Percentiles rank a stretch among this genome's conserved stretches.
Conservation (phyloP, 202 grass and related monocot species). For the Setaria viridis region DNA sequence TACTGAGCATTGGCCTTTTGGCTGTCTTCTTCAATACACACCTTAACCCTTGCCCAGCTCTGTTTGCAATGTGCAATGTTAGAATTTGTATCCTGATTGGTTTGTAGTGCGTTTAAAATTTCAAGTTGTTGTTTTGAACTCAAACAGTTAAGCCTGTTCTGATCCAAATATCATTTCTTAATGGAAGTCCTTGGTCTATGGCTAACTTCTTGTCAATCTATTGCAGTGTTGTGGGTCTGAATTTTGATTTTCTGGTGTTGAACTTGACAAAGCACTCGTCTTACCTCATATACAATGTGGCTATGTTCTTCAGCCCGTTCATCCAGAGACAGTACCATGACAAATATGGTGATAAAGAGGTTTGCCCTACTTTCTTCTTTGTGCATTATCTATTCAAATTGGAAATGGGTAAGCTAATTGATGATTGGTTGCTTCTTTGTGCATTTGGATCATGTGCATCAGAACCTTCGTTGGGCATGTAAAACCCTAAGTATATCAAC, state of each 20-base stretch:
- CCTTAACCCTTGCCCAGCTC: neutral
- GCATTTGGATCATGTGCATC: neutral
- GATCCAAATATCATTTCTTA: neutral
- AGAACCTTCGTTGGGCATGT: neutral
- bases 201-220: slow-evolving; percentile 23
- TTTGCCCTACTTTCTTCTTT: slow-evolving; percentile 37
- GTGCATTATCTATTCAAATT: neutral
- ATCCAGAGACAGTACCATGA: slow-evolving; percentile 93
- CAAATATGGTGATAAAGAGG: slow-evolving; percentile 80
- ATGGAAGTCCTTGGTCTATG: slow-evolving; percentile 2
- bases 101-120: neutral
- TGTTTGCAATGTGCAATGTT: neutral
- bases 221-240: slow-evolving; percentile 92
- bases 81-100: neutral
- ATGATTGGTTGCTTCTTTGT: neutral
- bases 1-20: neutral
- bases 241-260: slow-evolving; percentile 92
- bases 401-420: slow-evolving; percentile 30
- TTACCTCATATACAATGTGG: slow-evolving; percentile 90
- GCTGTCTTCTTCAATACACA: neutral
- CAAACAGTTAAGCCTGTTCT: neutral
- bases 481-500: neutral
- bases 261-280: slow-evolving; percentile 98
- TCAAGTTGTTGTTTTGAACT: slow-evolving; percentile 8
- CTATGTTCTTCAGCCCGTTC: slow-evolving; percentile 78